Evolutionary conservation across 192 early-diverging fungal species (phyloP).

Genomic region (Oehlia diaphana): DNA sequence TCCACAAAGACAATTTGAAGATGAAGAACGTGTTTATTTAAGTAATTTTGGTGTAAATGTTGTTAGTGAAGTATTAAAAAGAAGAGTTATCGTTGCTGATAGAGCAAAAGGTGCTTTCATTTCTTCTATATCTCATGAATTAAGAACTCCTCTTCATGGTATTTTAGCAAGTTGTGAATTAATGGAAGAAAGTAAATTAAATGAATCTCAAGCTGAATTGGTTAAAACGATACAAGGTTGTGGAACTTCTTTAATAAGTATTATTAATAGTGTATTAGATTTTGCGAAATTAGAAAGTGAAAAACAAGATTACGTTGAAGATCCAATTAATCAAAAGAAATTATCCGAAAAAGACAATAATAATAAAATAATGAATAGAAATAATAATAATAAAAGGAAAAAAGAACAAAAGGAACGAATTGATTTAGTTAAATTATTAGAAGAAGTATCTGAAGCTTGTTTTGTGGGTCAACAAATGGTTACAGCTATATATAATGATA

Average conservation of each 20-base stretch:
- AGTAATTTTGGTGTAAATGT: conserved; percentile 51
- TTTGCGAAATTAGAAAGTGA: conserved; percentile 36
- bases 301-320: background rate
- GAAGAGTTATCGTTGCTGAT: conserved; percentile 48
- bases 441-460: conserved; percentile 30
- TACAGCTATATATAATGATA: background rate
- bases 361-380: no score
- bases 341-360: no score
- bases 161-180: conserved; percentile 35
- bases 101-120: conserved; percentile 49
- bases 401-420: no score
- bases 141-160: conserved; percentile 54
- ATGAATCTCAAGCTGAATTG: conserved; percentile 36
- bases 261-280: conserved; percentile 30
- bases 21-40: conserved; percentile 47
- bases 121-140: conserved; percentile 49
- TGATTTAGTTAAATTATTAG: background rate
- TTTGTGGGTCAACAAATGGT: conserved; percentile 22
- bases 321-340: background rate
- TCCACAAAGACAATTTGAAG: conserved; percentile 34
- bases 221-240: conserved; percentile 30
- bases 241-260: conserved; percentile 34
- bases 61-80: conserved; percentile 42
- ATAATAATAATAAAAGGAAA: no score
- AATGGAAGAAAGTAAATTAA: conserved; percentile 24